Percentiles rank a stretch among this genome's conserved stretches.
phyloP scores from a whole-genome alignment of 441 rosid genomes.

The Eutrema salsugineum region DNA sequence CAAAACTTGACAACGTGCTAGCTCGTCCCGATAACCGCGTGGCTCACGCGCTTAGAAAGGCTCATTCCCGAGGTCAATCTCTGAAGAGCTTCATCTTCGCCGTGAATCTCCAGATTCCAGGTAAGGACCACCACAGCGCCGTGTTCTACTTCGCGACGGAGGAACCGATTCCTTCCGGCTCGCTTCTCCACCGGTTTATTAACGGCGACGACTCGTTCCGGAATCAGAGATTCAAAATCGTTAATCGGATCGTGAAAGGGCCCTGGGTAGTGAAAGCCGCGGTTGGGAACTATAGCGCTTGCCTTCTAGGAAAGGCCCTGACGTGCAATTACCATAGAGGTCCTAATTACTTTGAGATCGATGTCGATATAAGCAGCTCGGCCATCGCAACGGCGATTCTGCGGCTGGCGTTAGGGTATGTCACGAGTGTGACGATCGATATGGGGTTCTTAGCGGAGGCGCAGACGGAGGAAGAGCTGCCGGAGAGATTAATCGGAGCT shows the following conservation, averaged over 20 bases:
- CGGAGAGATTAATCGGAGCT: constrained; percentile 81
- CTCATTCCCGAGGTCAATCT: constrained; percentile 58
- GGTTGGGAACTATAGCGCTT: constrained; percentile 76
- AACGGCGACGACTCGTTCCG: constrained; percentile 74
- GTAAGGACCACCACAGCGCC: constrained; percentile 80
- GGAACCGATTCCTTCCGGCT: constrained; percentile 58
- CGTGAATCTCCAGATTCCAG: constrained; percentile 84
- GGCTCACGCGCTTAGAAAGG: constrained; percentile 48
- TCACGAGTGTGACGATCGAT: constrained; percentile 74
- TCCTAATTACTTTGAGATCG: constrained; percentile 73
- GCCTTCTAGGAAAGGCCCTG: constrained; percentile 73
- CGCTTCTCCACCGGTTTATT: constrained; percentile 65
- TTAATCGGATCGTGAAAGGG: constrained; percentile 83
- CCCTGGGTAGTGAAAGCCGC: constrained; percentile 86
- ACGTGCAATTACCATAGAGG: constrained; percentile 80
- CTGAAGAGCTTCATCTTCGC: constrained; percentile 73
- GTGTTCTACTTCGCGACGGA: constrained; percentile 82
- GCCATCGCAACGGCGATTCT: constrained; percentile 70
- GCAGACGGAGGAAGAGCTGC: constrained; percentile 77
- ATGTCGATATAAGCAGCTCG: constrained; percentile 81
- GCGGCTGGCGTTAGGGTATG: constrained; percentile 72
- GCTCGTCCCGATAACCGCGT: constrained; percentile 81
- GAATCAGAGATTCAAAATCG: constrained; percentile 87
- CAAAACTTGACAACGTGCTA: constrained; percentile 74
- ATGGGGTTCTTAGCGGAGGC: constrained; percentile 92